Percentiles rank a stretch among this genome's conserved stretches.
phyloP scores from a whole-genome alignment of 2,329 filamentous ascomycete species.

The Sordariomycetes sp. region DNA sequence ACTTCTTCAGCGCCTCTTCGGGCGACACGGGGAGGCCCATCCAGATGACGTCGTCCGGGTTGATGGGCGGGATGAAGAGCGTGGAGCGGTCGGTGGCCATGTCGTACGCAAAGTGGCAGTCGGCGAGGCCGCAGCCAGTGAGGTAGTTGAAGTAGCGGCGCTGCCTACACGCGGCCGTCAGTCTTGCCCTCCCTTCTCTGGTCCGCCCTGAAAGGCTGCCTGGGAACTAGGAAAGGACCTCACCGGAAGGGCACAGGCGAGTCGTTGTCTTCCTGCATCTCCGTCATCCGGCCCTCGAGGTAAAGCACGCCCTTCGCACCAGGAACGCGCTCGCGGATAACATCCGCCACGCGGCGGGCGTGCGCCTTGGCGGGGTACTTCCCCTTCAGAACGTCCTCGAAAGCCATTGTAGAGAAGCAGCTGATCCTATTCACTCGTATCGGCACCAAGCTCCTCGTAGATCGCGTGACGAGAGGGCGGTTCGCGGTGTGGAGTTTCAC shows the following conservation, averaged over 20 bases:
- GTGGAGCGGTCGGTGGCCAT: slow-evolving; percentile 60
- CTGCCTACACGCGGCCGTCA: slow-evolving; percentile 40
- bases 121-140: slow-evolving; percentile 68
- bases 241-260: slow-evolving; percentile 69
- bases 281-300: slow-evolving; percentile 71
- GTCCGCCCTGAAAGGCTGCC: background rate
- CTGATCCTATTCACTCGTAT: background rate
- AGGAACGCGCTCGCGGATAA: slow-evolving; percentile 55
- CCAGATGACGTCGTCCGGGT: slow-evolving; percentile 88
- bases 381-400: slow-evolving; percentile 39
- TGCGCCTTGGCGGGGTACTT: slow-evolving; percentile 81
- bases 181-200: background rate
- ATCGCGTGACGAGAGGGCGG: background rate
- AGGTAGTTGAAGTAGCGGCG: slow-evolving; percentile 92
- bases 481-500: background rate
- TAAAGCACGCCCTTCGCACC: slow-evolving; percentile 63
- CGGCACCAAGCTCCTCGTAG: background rate
- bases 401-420: slow-evolving; percentile 8
- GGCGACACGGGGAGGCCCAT: slow-evolving; percentile 70
- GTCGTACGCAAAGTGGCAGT: slow-evolving; percentile 72
- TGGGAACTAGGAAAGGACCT: slow-evolving; percentile 1
- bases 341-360: slow-evolving; percentile 68
- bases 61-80: slow-evolving; percentile 81
- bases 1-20: slow-evolving; percentile 61
- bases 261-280: slow-evolving; percentile 82